Evolutionary conservation across 2,329 filamentous ascomycete genomes (phyloP), one percentile per base, ranked within the genome.

Genomic region (Aspergillus sp.): DNA sequence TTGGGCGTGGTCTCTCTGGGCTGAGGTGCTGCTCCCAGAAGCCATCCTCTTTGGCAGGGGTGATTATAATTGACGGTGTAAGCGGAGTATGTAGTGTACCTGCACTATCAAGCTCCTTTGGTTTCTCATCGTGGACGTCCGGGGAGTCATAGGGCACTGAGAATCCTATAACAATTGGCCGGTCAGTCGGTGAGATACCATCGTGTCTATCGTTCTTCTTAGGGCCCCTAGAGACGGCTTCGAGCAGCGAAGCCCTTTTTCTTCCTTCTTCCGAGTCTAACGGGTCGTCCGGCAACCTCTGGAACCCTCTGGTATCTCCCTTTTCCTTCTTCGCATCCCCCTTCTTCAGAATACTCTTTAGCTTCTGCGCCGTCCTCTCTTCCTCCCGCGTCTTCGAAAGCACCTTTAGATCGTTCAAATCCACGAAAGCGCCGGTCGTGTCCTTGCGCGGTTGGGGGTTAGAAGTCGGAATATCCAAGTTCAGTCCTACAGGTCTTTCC

Each of bases 11-110:
- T 8, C 59, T 41, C 34, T 54, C 30, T 66, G 1, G 63, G 61
- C 30, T 66, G 66, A 69, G 51, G 11, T 60, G 63, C 19, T 67
- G 63, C 19, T 67, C 64, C 77, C 76, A 78, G 2, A 69, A 70
- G 4, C 67, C 66, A 42, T 74, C 69, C 22, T 78, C 75, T 40
- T 69, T 68, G 9, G 78, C 77, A 4, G 79, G 77, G 0, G 79
- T 81, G 15, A 81, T 68, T 15, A 80, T 64, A 44, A 80, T 80
- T 1, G 75, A 74, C 4, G 78, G 78, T 1, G 78, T 80, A 17
- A 71, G 67, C 1, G 77, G 76, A 3, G 75, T 76, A 12, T 64
- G 63, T 54, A 68, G 67, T 27, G 65, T 68, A 6, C 65, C 62
- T 27, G 66, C 61, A 58, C 68, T 68, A 34, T 75, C 69, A 13